These are phyloP conservation scores for Grifola frondosa DNA, from an alignment of 1,284 basidiomycete species.

Conservation along the genomic window DNA sequence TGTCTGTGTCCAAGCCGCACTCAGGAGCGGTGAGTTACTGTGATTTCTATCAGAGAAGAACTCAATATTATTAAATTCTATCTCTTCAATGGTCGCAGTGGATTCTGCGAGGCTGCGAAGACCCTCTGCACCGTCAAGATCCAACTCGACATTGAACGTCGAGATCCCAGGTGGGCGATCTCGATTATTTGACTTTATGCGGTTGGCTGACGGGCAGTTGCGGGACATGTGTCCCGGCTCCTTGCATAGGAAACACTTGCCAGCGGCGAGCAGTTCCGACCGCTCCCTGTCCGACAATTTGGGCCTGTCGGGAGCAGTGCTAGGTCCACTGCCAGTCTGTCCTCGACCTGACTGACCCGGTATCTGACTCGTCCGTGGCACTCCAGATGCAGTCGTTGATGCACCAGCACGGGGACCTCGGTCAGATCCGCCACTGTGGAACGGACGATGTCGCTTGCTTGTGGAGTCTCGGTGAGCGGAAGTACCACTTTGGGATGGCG, in stretches of 20 bases:
- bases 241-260: conserved; percentile 5
- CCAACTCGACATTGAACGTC: neutral
- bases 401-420: too few relatives aligned
- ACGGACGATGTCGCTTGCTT: too few relatives aligned
- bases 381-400: too few relatives aligned
- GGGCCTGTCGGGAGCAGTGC: too few relatives aligned
- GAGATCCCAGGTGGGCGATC: neutral
- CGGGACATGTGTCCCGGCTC: neutral
- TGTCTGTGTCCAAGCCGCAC: neutral
- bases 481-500: too few relatives aligned
- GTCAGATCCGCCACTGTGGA: too few relatives aligned
- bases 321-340: too few relatives aligned
- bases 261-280: neutral
- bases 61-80: neutral
- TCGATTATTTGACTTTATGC: neutral
- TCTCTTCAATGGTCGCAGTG: neutral
- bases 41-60: neutral
- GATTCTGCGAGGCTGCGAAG: neutral
- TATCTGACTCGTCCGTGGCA: too few relatives aligned
- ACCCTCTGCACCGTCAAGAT: neutral
- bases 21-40: too few relatives aligned
- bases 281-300: neutral
- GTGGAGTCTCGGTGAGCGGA: too few relatives aligned
- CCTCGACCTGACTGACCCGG: too few relatives aligned
- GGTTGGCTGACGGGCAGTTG: conserved; percentile 7